phyloP scores from a whole-genome alignment of 805 yeast species.

The Torulaspora microellipsoides region DNA sequence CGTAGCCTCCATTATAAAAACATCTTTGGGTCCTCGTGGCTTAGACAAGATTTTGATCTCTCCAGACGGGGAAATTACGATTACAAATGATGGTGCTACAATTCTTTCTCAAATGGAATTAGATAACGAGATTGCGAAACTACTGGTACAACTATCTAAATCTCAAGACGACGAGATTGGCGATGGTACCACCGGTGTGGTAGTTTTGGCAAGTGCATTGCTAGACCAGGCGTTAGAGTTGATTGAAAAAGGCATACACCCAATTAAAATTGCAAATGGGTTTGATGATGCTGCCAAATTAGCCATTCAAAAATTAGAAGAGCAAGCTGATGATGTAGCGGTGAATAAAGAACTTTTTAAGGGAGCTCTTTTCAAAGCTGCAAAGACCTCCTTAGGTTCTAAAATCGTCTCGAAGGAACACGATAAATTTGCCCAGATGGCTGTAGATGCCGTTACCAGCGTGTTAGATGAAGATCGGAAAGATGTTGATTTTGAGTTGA shows the following conservation, averaged over 20 bases:
- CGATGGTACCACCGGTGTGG: conserved; percentile 99
- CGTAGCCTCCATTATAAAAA: conserved; percentile 85
- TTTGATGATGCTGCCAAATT: conserved; percentile 95
- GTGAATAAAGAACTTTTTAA: conserved; percentile 27
- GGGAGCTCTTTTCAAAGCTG: conserved; percentile 74
- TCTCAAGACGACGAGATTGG: conserved; percentile 98
- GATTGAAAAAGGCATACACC: conserved; percentile 96
- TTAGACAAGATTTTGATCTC: conserved; percentile 90
- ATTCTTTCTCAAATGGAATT: conserved; percentile 93
- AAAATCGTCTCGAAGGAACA: conserved; percentile 93
- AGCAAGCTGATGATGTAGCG: conserved; percentile 62
- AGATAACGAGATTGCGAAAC: conserved; percentile 92
- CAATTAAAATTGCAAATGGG: conserved; percentile 94
- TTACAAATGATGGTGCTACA: conserved; percentile 98
- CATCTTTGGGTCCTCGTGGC: conserved; percentile 98
- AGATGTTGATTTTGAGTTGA: conserved; percentile 95
- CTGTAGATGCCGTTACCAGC: conserved; percentile 89
- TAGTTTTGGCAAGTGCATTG: conserved; percentile 90
- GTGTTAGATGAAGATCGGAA: conserved; percentile 90
- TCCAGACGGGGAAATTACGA: conserved; percentile 97
- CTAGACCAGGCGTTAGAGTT: conserved; percentile 91
- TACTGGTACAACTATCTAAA: conserved; percentile 86
- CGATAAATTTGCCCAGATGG: conserved; percentile 92
- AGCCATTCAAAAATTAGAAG: conserved; percentile 74
- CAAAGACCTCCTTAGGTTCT: conserved; percentile 90